Conservation (phyloP, 108 stramenopile species). For the Cyclostephanos tholiformis region DNA sequence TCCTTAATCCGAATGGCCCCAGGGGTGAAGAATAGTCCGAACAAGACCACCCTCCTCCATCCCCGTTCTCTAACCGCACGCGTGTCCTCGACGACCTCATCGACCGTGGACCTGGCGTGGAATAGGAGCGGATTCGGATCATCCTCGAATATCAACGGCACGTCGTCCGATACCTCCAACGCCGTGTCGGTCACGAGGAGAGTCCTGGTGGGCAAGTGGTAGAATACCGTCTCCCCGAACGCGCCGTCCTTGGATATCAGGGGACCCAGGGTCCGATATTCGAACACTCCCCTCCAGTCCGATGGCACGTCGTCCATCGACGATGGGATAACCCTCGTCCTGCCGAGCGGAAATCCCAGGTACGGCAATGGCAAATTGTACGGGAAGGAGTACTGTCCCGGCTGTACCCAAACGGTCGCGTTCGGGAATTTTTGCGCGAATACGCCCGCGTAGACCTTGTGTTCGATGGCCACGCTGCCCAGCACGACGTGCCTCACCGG, state of each 20-base stretch:
- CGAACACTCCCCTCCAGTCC: slow-evolving; percentile 77
- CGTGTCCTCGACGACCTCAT: slow-evolving; percentile 80
- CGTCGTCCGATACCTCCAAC: slow-evolving; percentile 84
- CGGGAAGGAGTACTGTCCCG: slow-evolving; percentile 91
- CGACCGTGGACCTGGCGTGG: slow-evolving; percentile 88
- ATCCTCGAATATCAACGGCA: slow-evolving; percentile 76
- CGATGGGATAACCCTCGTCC: slow-evolving; percentile 63
- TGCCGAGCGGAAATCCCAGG: slow-evolving; percentile 77
- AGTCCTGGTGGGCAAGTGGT: slow-evolving; percentile 83
- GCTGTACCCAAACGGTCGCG: slow-evolving; percentile 82
- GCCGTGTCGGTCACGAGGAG: slow-evolving; percentile 90
- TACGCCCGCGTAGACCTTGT: slow-evolving; percentile 92
- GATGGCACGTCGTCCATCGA: slow-evolving; percentile 61
- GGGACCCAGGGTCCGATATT: slow-evolving; percentile 81
- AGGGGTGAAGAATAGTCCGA: slow-evolving; percentile 91
- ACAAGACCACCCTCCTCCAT: slow-evolving; percentile 87
- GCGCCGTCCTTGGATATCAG: slow-evolving; percentile 89
- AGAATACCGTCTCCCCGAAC: slow-evolving; percentile 93
- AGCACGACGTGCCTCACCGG: slow-evolving; percentile 89
- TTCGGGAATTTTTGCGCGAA: slow-evolving; percentile 86
- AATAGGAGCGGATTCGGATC: slow-evolving; percentile 90
- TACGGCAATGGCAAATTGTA: slow-evolving; percentile 67
- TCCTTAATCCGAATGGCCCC: slow-evolving; percentile 79
- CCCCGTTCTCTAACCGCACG: slow-evolving; percentile 78
- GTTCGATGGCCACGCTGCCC: slow-evolving; percentile 91